Evolutionary conservation across 805 yeast genomes (phyloP), one percentile per base, ranked within the genome.

Genomic region (Schizosaccharomyces octosporus): DNA sequence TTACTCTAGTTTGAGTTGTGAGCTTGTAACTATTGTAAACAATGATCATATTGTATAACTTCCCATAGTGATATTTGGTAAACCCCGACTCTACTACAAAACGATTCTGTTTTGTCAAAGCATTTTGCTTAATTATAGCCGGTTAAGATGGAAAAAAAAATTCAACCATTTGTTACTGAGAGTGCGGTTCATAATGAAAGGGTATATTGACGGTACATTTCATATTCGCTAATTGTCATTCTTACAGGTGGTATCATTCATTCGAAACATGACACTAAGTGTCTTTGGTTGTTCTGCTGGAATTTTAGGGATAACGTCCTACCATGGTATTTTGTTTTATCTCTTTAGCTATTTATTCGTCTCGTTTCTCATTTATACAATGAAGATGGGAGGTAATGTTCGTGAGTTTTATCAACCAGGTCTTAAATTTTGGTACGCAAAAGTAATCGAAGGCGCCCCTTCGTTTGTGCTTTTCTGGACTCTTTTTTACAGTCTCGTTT

Each of bases 401-500:
- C 63, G 64, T 4, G 70, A 70, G 48, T 79, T 73, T 64, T 79
- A 72, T 63, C 67, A 69, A 13, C 71, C 67, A 45, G 75, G 79
- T 1, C 31, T 74, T 1, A 70, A 68, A 27, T 77, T 80, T 3
- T 71, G 77, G 62, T 61, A 78, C 7, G 76, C 73, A 39, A 75
- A 78, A 55, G 64, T 79, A 15, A 72, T 77, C 17, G 69, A 79
- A 55, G 80, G 78, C 48, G 63, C 79, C 39, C 75, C 81, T 13
- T 77, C 81, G 55, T 80, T 72, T 65, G 72, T 78, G 7, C 76
- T 80, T 77, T 75, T 80, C 66, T 80, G 84, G 84, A 79, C 83
- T 59, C 70, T 80, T 63, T 71, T 78, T 48, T 64, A 64, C 41
- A 65, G 66, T 3, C 42, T 64, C 54, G 64, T 64, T 21, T 62